phyloP scores from a whole-genome alignment of 345 rosid species.

The Populus alba region DNA sequence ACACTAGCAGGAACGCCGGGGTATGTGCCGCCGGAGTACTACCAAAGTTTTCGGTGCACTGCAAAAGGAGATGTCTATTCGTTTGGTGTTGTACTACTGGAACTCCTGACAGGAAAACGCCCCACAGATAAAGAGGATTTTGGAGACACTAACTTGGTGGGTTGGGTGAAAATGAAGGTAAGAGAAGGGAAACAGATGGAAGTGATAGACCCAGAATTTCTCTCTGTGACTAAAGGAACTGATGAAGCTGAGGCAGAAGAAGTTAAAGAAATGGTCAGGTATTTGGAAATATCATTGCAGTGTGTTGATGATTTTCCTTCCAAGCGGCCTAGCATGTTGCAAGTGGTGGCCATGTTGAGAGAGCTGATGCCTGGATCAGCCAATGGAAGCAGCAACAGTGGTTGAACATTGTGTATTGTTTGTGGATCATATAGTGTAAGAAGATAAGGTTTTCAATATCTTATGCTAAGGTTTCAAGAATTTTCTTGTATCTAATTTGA shows the following conservation, averaged over 20 bases:
- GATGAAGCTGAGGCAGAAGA: conserved; percentile 53
- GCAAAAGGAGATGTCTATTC: conserved; percentile 95
- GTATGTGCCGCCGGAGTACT: conserved; percentile 91
- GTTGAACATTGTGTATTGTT: conserved; percentile 23
- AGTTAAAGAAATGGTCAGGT: conserved; percentile 82
- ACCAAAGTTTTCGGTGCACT: conserved; percentile 95
- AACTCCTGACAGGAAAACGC: conserved; percentile 83
- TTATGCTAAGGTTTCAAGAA: conserved; percentile 15
- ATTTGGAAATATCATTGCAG: conserved; percentile 71
- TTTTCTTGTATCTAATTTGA: conserved; percentile 34
- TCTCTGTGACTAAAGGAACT: conserved; percentile 36
- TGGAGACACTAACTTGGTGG: conserved; percentile 95
- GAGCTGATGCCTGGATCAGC: conserved; percentile 64
- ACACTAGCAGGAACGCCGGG: conserved; percentile 97
- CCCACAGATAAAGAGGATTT: conserved; percentile 96
- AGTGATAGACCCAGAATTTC: conserved; percentile 77
- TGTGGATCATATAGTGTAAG: conserved; percentile 18
- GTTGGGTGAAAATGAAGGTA: conserved; percentile 89
- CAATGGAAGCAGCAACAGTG: conserved; percentile 62
- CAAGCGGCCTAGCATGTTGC: conserved; percentile 81
- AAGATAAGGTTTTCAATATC: conserved; percentile 21
- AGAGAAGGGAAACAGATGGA: conserved; percentile 87
- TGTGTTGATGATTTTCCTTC: conserved; percentile 91
- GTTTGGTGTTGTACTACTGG: conserved; percentile 78
- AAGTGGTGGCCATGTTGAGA: conserved; percentile 79